These are phyloP conservation scores for Lasiosphaeriaceae sp. DNA, from an alignment of 495 filamentous ascomycete genomes.

Conservation along the genomic window DNA sequence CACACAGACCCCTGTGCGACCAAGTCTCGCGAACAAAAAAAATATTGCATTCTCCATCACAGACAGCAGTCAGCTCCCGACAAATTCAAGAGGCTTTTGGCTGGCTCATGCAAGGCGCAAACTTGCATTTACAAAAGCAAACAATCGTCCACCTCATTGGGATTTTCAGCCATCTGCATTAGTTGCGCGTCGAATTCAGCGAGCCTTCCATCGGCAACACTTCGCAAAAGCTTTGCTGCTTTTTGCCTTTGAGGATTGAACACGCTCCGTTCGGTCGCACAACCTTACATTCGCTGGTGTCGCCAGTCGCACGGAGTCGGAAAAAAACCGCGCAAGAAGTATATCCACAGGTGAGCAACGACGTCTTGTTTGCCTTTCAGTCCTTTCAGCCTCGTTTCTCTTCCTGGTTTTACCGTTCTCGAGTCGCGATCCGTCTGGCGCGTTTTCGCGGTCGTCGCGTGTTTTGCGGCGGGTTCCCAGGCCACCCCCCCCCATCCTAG, in stretches of 20 bases:
- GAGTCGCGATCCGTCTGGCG: no score
- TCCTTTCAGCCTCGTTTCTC: no score
- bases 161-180: conserved; percentile 6
- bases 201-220: no score
- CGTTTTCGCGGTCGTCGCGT: no score
- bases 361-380: no score
- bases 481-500: no score
- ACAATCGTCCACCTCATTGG: conserved; percentile 3
- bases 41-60: conserved; percentile 9
- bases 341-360: no score
- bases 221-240: no score
- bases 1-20: conserved; percentile 25
- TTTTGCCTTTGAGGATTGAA: conserved; percentile 13
- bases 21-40: conserved; percentile 1
- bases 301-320: no score
- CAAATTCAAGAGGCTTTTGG: conserved; percentile 1
- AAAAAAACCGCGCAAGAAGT: no score
- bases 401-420: no score
- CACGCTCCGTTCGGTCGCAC: conserved; percentile 4
- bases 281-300: background rate
- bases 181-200: conserved; percentile 1
- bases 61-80: background rate
- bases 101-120: conserved; percentile 8
- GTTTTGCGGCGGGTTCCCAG: no score
- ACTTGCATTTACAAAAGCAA: conserved; percentile 14